A percentile compares a stretch with the other conserved stretches of the same genome.
phyloP scores from a whole-genome alignment of 371 early-diverging fungal genomes.

The Actinomucor elegans region DNA sequence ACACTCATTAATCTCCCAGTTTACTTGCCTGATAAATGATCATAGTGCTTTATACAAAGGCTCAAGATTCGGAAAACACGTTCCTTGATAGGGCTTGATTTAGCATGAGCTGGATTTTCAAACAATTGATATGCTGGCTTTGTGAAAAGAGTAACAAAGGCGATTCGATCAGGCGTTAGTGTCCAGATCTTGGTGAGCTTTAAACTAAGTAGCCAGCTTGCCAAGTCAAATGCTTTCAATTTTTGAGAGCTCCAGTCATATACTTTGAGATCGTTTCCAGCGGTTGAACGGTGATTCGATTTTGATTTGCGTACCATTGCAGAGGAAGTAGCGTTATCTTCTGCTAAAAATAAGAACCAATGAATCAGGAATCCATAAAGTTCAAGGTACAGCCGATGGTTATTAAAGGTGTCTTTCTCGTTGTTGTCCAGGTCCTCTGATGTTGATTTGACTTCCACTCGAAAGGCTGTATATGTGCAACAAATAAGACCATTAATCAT shows the following conservation, averaged over 20 bases:
- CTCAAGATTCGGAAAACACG: slow-evolving; percentile 63
- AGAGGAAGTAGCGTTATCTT: slow-evolving; percentile 49
- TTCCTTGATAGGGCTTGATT: slow-evolving; percentile 57
- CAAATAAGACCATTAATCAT: no score
- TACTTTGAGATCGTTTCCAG: slow-evolving; percentile 26
- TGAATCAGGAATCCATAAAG: slow-evolving; percentile 76
- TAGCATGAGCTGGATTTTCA: slow-evolving; percentile 73
- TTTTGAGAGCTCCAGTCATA: slow-evolving; percentile 67
- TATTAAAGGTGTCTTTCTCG: slow-evolving; percentile 66
- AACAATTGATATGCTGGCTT: slow-evolving; percentile 82
- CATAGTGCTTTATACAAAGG: slow-evolving; percentile 69
- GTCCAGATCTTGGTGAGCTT: slow-evolving; percentile 80
- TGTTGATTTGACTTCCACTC: slow-evolving; percentile 59
- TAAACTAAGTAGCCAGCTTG: slow-evolving; percentile 58
- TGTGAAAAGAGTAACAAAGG: slow-evolving; percentile 80
- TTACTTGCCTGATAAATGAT: slow-evolving; percentile 66
- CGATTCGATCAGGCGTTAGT: slow-evolving; percentile 74
- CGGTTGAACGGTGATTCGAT: slow-evolving; percentile 15
- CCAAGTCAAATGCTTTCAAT: slow-evolving; percentile 52
- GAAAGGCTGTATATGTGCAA: slow-evolving; percentile 54
- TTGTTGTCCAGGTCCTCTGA: slow-evolving; percentile 60
- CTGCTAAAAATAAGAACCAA: slow-evolving; percentile 69
- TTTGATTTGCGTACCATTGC: slow-evolving; percentile 25
- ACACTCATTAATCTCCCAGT: no score
- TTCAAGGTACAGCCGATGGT: slow-evolving; percentile 65